Percentiles rank a stretch among this genome's conserved stretches.
These are phyloP conservation scores for Quercus cerris DNA, from an alignment of 306 rosid species.

Conservation along the genomic window DNA sequence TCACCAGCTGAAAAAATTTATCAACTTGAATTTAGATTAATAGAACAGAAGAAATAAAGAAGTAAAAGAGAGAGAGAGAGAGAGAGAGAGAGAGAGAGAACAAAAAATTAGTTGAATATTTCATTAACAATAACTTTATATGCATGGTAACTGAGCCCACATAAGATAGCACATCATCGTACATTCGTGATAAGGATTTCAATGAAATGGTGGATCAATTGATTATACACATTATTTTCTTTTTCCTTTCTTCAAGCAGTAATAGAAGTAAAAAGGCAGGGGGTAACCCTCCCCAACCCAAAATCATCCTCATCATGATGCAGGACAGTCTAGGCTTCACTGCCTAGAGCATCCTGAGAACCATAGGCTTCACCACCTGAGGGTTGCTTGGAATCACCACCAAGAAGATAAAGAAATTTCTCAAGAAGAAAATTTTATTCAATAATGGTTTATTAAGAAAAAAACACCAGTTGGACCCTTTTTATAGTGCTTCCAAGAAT, in stretches of 20 bases:
- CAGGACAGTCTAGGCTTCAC: too few relatives aligned
- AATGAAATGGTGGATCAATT: background rate
- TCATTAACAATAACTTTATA: background rate
- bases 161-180: background rate
- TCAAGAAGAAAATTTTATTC: too few relatives aligned
- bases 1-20: conserved; percentile 22
- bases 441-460: too few relatives aligned
- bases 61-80: background rate
- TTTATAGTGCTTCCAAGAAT: too few relatives aligned
- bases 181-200: background rate
- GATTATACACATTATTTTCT: background rate
- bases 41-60: background rate
- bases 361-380: too few relatives aligned
- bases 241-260: background rate
- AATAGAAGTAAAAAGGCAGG: background rate
- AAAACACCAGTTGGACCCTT: too few relatives aligned
- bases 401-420: too few relatives aligned
- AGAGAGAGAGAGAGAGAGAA: background rate
- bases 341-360: too few relatives aligned
- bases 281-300: background rate
- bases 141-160: background rate
- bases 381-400: too few relatives aligned
- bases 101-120: background rate
- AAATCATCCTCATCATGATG: background rate
- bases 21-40: conserved; percentile 6